phyloP scores from a whole-genome alignment of 768 basidiomycete genomes.

The Kwoniella heveanensis region DNA sequence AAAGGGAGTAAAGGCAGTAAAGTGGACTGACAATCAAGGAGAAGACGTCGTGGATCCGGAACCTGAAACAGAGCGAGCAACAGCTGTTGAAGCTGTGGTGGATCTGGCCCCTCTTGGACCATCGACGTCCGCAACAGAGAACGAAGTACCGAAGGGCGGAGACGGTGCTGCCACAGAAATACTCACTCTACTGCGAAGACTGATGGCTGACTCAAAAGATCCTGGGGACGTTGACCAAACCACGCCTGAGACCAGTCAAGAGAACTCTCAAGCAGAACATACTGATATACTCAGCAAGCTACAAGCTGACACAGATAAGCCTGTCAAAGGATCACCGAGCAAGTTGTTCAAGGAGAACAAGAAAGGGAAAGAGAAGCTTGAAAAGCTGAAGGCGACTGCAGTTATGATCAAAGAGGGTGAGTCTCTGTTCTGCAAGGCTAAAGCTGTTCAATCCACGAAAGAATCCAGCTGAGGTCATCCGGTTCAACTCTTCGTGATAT shows the following conservation, averaged over 20 bases:
- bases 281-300: not conserved
- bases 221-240: not conserved
- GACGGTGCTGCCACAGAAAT: slow-evolving; percentile 12
- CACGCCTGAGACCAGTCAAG: not conserved
- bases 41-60: not conserved
- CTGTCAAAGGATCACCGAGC: not conserved
- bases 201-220: slow-evolving; percentile 7
- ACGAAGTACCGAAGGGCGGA: not conserved
- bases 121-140: not conserved
- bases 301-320: not conserved
- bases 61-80: not conserved
- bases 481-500: not conserved
- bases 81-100: not conserved
- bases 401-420: not conserved
- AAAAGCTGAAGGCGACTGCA: not conserved
- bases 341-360: not conserved
- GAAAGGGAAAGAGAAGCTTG: slow-evolving; percentile 1
- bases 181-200: slow-evolving; percentile 6
- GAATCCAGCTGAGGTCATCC: not conserved
- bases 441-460: not conserved
- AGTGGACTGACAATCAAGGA: slow-evolving; percentile 11
- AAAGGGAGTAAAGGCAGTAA: slow-evolving; percentile 5
- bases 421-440: not conserved
- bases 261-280: not conserved
- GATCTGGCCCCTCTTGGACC: not conserved